A percentile compares a stretch with the other conserved stretches of the same genome.
phyloP scores from a whole-genome alignment of 2,329 filamentous ascomycete species.

The Ceratocystis huliohia region DNA sequence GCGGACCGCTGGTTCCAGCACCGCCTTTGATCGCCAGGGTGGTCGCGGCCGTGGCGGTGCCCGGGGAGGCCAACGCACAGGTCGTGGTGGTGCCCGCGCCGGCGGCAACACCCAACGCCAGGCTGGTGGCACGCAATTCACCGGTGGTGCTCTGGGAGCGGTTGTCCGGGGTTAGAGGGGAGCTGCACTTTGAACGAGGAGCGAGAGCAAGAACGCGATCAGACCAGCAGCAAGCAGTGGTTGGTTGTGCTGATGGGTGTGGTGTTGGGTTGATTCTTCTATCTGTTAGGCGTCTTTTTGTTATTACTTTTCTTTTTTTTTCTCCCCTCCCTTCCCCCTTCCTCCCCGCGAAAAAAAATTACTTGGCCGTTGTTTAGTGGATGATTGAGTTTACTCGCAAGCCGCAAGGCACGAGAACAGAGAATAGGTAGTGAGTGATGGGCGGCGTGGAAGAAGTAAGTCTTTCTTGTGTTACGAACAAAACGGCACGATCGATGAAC shows the following conservation, averaged over 20 bases:
- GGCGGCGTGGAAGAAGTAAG: background rate
- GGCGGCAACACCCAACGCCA: slow-evolving; percentile 51
- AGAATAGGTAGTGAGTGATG: background rate
- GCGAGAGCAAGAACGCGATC: background rate
- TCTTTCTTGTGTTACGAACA: background rate
- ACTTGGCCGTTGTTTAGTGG: too few species aligned
- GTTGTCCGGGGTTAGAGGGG: slow-evolving; percentile 41
- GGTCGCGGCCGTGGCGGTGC: slow-evolving; percentile 63
- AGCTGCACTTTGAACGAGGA: background rate
- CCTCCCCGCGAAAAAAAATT: background rate
- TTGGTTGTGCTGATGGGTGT: background rate
- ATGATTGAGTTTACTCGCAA: too few species aligned
- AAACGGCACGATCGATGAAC: background rate
- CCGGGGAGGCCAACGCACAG: slow-evolving; percentile 48
- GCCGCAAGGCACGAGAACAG: background rate
- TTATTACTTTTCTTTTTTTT: slow-evolving; percentile 9
- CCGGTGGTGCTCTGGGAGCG: slow-evolving; percentile 63
- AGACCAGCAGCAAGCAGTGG: background rate
- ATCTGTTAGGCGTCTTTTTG: slow-evolving; percentile 16
- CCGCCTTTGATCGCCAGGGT: slow-evolving; percentile 88
- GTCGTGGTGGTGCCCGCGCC: slow-evolving; percentile 33
- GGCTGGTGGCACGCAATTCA: slow-evolving; percentile 66
- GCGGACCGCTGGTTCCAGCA: slow-evolving; percentile 86
- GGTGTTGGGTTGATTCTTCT: slow-evolving; percentile 7
- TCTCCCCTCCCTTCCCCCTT: background rate